A percentile compares a stretch with the other conserved stretches of the same genome.
These are phyloP conservation scores for Epichloe elymi DNA, from an alignment of 2,329 filamentous ascomycete species.

Conservation along the genomic window DNA sequence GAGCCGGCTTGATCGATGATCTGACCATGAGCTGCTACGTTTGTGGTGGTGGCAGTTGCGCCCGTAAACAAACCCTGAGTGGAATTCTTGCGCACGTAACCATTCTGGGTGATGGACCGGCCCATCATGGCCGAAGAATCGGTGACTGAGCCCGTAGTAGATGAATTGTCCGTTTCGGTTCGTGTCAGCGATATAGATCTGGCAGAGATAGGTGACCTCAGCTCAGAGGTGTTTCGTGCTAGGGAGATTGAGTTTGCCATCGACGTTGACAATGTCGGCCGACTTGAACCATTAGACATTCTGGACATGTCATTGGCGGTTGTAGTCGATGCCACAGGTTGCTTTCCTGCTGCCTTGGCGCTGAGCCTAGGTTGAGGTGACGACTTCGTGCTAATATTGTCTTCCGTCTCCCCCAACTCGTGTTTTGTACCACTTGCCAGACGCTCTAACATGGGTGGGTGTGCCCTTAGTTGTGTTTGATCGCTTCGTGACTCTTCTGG, in stretches of 20 bases:
- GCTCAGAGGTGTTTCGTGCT: background rate
- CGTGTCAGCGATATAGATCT: conserved; percentile 1
- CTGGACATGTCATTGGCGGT: conserved; percentile 8
- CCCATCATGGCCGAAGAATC: conserved; percentile 14
- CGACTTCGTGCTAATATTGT: background rate
- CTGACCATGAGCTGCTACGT: conserved; percentile 28
- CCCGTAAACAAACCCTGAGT: conserved; percentile 19
- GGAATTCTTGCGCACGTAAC: conserved; percentile 12
- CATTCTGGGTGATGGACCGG: conserved; percentile 20
- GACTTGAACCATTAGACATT: background rate
- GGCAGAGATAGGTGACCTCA: conserved; percentile 3
- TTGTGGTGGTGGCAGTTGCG: conserved; percentile 27
- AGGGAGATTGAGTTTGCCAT: background rate
- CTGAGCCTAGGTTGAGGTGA: conserved; percentile 15
- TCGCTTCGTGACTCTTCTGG: conserved; percentile 4
- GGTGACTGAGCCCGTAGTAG: conserved; percentile 2
- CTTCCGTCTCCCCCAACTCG: background rate
- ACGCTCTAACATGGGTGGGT: conserved; percentile 17
- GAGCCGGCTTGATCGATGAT: conserved; percentile 28
- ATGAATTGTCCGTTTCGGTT: conserved; percentile 4
- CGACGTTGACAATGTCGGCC: conserved; percentile 1
- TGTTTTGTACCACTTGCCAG: conserved; percentile 4
- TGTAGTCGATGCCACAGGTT: conserved; percentile 18
- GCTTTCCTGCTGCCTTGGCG: conserved; percentile 37
- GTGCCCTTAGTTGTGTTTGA: conserved; percentile 10